Conservation (phyloP, 192 early-diverging fungal genomes). For the Podila minutissima region DNA sequence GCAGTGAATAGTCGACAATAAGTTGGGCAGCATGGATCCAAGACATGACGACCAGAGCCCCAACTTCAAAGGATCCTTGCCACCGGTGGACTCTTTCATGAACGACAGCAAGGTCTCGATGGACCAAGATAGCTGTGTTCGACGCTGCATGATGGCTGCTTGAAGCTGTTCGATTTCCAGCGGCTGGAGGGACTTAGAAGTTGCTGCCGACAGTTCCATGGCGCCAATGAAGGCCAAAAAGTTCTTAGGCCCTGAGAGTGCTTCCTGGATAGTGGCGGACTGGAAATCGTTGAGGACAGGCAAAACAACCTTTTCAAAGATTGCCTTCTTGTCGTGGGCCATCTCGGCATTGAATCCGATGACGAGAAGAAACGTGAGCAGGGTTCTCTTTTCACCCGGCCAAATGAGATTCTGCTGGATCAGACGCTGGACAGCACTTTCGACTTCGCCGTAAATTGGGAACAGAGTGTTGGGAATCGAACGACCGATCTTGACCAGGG, state of each 20-base stretch:
- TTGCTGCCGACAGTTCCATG: slow-evolving; percentile 10
- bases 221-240: slow-evolving; percentile 39
- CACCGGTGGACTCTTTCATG: slow-evolving; percentile 39
- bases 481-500: slow-evolving; percentile 36
- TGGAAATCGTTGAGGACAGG: slow-evolving; percentile 19
- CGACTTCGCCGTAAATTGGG: slow-evolving; percentile 35
- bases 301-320: slow-evolving; percentile 29
- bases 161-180: slow-evolving; percentile 8
- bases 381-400: slow-evolving; percentile 11
- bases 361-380: slow-evolving; percentile 29
- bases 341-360: slow-evolving; percentile 30
- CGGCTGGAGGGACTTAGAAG: neutral
- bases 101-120: slow-evolving; percentile 24
- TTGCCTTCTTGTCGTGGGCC: slow-evolving; percentile 1
- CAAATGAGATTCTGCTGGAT: slow-evolving; percentile 13
- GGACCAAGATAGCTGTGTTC: slow-evolving; percentile 11
- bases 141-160: slow-evolving; percentile 2
- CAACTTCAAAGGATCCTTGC: slow-evolving; percentile 1
- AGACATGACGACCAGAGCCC: slow-evolving; percentile 21
- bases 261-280: slow-evolving; percentile 1
- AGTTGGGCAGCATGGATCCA: slow-evolving; percentile 13
- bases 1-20: slow-evolving; percentile 34
- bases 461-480: slow-evolving; percentile 43
- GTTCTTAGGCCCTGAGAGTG: slow-evolving; percentile 11
- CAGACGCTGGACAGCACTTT: slow-evolving; percentile 16